Conservation (phyloP, 1,284 basidiomycete genomes). For the Athelia psychrophila region DNA sequence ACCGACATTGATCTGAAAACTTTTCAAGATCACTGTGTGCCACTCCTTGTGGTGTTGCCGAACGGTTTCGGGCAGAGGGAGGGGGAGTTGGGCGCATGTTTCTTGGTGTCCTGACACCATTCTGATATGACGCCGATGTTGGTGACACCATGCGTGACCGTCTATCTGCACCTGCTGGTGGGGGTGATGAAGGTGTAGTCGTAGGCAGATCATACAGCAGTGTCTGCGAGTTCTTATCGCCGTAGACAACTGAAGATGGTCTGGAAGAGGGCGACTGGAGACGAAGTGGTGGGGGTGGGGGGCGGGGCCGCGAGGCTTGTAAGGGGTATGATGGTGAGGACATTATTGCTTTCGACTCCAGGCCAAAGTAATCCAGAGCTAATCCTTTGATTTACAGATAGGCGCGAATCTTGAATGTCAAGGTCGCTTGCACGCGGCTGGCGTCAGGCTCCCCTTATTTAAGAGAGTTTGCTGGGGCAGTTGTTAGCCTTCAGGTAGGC, state of each 20-base stretch:
- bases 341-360: conserved; percentile 33
- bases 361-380: not conserved
- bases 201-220: conserved; percentile 77
- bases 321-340: conserved; percentile 60
- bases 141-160: conserved; percentile 43
- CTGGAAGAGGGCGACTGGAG: conserved; percentile 47
- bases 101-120: conserved; percentile 39
- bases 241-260: conserved; percentile 39
- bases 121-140: conserved; percentile 45
- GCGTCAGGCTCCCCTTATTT: no score
- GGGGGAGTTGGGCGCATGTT: conserved; percentile 54
- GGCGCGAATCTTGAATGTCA: no score
- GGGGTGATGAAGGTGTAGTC: conserved; percentile 43
- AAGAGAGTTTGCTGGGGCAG: no score
- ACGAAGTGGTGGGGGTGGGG: conserved; percentile 60
- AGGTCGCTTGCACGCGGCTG: no score
- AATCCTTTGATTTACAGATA: no score
- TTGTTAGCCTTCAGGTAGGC: no score
- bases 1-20: conserved; percentile 69
- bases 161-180: conserved; percentile 46
- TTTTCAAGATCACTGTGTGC: conserved; percentile 62
- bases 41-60: conserved; percentile 59
- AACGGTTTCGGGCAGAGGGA: conserved; percentile 53
- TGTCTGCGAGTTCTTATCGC: conserved; percentile 43
- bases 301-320: conserved; percentile 59